phyloP scores from a whole-genome alignment of 1,284 basidiomycete species.

The Macrocybe sp. region DNA sequence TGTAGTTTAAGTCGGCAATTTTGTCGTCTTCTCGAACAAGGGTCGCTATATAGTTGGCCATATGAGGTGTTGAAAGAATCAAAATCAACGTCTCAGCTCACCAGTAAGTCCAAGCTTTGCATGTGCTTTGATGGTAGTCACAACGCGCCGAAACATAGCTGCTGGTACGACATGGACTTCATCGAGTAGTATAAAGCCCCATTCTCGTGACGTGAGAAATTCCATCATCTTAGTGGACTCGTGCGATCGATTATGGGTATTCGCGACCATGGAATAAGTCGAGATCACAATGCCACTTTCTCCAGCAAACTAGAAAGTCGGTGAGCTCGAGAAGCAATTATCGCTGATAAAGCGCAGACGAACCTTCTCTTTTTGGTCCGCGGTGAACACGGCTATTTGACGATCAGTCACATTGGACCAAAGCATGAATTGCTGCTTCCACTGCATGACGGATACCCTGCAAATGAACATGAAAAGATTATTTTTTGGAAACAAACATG shows the following conservation, averaged over 20 bases:
- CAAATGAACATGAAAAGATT: constrained; percentile 9
- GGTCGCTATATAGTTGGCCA: constrained; percentile 56
- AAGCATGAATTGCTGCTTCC: constrained; percentile 95
- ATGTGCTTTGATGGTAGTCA: constrained; percentile 96
- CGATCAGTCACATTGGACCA: constrained; percentile 96
- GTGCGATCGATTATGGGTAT: constrained; percentile 92
- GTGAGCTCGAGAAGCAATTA: constrained; percentile 8
- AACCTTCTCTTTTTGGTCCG: constrained; percentile 94
- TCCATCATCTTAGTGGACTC: constrained; percentile 99
- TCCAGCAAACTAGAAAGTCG: constrained; percentile 70
- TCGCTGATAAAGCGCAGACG: constrained; percentile 14
- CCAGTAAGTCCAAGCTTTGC: constrained; percentile 94
- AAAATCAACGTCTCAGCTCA: constrained; percentile 25
- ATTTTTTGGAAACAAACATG: constrained; percentile 9
- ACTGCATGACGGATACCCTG: constrained; percentile 96
- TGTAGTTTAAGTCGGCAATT: constrained; percentile 97
- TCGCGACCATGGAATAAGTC: constrained; percentile 98
- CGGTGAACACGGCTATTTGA: constrained; percentile 94
- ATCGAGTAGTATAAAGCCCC: constrained; percentile 93
- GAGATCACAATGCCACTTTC: constrained; percentile 96
- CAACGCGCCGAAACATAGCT: constrained; percentile 93
- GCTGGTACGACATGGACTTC: constrained; percentile 98
- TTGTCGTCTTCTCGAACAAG: constrained; percentile 99
- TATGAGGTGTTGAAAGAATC: neutral
- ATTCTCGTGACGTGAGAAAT: constrained; percentile 90